These are phyloP conservation scores for Claviceps fusiformis DNA, from an alignment of 2,329 filamentous ascomycete genomes.

Conservation along the genomic window DNA sequence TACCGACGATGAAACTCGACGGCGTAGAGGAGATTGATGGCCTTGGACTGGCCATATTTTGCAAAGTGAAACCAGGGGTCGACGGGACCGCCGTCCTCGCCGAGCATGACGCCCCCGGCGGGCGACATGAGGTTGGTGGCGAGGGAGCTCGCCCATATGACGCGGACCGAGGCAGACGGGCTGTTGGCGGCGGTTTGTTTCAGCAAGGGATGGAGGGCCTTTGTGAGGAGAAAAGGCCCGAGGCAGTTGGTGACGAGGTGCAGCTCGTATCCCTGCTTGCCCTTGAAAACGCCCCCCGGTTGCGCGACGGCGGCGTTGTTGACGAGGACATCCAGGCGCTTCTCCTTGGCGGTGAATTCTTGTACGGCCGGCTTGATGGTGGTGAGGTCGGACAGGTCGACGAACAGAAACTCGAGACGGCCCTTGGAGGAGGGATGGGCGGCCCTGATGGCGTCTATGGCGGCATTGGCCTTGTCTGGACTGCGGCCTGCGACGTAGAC, in stretches of 20 bases:
- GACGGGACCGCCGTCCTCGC: neutral
- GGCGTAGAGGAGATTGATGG: slow-evolving; percentile 18
- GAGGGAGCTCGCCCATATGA: slow-evolving; percentile 4
- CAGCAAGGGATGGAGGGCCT: slow-evolving; percentile 1
- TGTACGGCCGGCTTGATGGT: slow-evolving; percentile 20
- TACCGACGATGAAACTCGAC: slow-evolving; percentile 17
- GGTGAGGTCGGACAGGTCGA: slow-evolving; percentile 30
- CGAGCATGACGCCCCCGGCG: slow-evolving; percentile 10
- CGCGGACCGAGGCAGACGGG: slow-evolving; percentile 3
- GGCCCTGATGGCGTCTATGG: slow-evolving; percentile 30
- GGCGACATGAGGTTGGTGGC: neutral
- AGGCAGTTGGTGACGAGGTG: slow-evolving; percentile 12
- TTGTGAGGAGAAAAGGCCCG: slow-evolving; percentile 5
- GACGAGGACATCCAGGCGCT: slow-evolving; percentile 25
- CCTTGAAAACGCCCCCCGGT: slow-evolving; percentile 25
- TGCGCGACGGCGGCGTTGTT: slow-evolving; percentile 33
- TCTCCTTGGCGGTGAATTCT: slow-evolving; percentile 17
- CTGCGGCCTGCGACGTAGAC: slow-evolving; percentile 42
- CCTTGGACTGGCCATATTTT: slow-evolving; percentile 16
- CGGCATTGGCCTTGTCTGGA: slow-evolving; percentile 27
- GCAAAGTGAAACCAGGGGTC: neutral
- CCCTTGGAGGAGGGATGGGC: slow-evolving; percentile 23
- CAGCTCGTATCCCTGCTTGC: slow-evolving; percentile 27
- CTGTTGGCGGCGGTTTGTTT: slow-evolving; percentile 2
- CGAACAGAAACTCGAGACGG: slow-evolving; percentile 26